A percentile compares a stretch with the other conserved stretches of the same genome.
These are phyloP conservation scores for Aspergillus amoenus DNA, from an alignment of 2,329 filamentous ascomycete species.

Conservation along the genomic window DNA sequence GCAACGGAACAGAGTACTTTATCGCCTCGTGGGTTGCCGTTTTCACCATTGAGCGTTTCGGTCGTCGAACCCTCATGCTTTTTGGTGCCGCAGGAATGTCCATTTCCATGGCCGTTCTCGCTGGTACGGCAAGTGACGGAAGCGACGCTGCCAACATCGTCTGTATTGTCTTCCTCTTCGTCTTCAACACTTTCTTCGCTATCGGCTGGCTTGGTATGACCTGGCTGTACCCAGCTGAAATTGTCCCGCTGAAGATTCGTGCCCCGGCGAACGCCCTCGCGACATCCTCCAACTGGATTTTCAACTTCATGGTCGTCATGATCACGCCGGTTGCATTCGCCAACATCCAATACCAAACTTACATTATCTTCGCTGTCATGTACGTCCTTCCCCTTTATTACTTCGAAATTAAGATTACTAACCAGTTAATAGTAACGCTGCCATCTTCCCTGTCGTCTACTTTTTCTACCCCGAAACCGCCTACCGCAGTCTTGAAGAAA, in stretches of 20 bases:
- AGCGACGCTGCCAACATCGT: slow-evolving; percentile 25
- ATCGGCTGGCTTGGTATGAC: slow-evolving; percentile 64
- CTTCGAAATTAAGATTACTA: neutral
- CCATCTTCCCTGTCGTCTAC: slow-evolving; percentile 57
- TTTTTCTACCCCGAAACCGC: slow-evolving; percentile 64
- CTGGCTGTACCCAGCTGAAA: slow-evolving; percentile 53
- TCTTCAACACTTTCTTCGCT: slow-evolving; percentile 68
- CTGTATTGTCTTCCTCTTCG: slow-evolving; percentile 51
- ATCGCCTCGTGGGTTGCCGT: slow-evolving; percentile 51
- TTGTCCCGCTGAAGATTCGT: slow-evolving; percentile 57
- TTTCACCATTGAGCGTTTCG: slow-evolving; percentile 34
- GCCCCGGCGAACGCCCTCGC: slow-evolving; percentile 64
- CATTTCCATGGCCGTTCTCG: slow-evolving; percentile 63
- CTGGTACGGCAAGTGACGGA: slow-evolving; percentile 29
- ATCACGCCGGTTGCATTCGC: slow-evolving; percentile 62
- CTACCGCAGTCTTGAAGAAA: slow-evolving; percentile 63
- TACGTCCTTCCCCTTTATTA: slow-evolving; percentile 25
- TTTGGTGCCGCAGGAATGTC: slow-evolving; percentile 65
- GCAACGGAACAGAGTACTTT: slow-evolving; percentile 56
- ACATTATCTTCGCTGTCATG: slow-evolving; percentile 58
- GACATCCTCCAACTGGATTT: slow-evolving; percentile 61
- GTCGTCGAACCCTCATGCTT: slow-evolving; percentile 12
- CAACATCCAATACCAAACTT: slow-evolving; percentile 56
- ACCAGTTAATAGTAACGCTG: slow-evolving; percentile 45
- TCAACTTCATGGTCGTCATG: slow-evolving; percentile 67